Conservation (phyloP, 2,329 filamentous ascomycete species). For the Fonsecaea nubica region DNA sequence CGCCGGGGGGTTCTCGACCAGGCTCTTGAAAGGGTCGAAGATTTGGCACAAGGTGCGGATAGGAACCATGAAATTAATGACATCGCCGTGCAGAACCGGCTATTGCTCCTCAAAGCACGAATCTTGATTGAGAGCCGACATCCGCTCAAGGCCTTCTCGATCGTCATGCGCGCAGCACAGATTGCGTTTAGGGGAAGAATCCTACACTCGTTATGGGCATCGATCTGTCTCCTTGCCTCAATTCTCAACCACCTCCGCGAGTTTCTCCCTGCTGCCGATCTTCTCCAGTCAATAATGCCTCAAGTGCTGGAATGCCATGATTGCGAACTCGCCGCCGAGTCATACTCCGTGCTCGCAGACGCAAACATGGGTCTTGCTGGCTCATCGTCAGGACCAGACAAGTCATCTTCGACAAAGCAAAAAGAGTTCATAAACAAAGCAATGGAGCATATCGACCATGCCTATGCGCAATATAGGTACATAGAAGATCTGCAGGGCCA, state of each 20-base stretch:
- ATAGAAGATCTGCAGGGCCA: conserved; percentile 73
- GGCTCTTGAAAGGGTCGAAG: conserved; percentile 63
- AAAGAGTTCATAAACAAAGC: conserved; percentile 66
- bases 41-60: conserved; percentile 58
- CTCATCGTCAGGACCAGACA: conserved; percentile 44
- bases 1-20: conserved; percentile 59
- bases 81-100: conserved; percentile 70
- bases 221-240: conserved; percentile 69
- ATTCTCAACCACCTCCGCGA: conserved; percentile 75
- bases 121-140: conserved; percentile 72
- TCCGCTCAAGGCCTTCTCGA: conserved; percentile 76
- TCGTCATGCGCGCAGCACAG: conserved; percentile 75
- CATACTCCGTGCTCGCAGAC: conserved; percentile 76
- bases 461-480: conserved; percentile 68
- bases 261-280: conserved; percentile 68
- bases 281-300: conserved; percentile 74
- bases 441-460: conserved; percentile 66
- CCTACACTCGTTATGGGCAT: conserved; percentile 74
- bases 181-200: conserved; percentile 74
- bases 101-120: conserved; percentile 75
- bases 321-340: conserved; percentile 64
- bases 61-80: conserved; percentile 59
- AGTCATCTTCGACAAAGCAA: conserved; percentile 47
- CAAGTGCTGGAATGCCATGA: conserved; percentile 76
- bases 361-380: conserved; percentile 80